phyloP scores from a whole-genome alignment of 148 eudicot species.

The Rhododendron henanense region DNA sequence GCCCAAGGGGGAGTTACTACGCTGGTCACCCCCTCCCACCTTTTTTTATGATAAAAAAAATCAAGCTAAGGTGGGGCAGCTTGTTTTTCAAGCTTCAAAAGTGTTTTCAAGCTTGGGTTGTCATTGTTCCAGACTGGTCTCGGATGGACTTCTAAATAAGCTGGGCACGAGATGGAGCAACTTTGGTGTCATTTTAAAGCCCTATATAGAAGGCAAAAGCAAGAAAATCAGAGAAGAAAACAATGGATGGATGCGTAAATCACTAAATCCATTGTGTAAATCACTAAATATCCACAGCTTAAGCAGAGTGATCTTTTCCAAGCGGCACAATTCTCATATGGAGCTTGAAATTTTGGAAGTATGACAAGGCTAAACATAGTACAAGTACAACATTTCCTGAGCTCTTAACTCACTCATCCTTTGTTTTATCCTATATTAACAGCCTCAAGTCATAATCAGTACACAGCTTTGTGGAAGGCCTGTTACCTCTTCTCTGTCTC shows the following conservation, averaged over 20 bases:
- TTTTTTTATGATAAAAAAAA: not conserved
- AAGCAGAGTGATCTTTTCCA: not conserved
- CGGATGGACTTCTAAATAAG: not conserved
- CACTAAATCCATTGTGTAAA: not conserved
- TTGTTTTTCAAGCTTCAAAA: not conserved
- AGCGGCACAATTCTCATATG: not conserved
- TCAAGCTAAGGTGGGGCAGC: not conserved
- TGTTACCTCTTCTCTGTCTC: slow-evolving; percentile 5
- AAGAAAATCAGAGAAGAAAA: not conserved
- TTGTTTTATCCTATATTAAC: slow-evolving; percentile 3
- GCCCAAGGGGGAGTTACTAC: no score
- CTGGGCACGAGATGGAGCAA: not conserved
- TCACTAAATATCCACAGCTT: not conserved
- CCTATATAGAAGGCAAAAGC: not conserved
- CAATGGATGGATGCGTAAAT: not conserved
- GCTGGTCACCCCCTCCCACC: no score
- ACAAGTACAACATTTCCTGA: not conserved
- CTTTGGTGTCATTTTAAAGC: not conserved
- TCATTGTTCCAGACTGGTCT: not conserved
- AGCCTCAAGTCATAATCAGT: not conserved
- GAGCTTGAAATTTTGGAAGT: not conserved
- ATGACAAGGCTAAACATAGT: not conserved
- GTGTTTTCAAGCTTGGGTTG: not conserved
- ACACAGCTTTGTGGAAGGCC: not conserved
- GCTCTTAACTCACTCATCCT: slow-evolving; percentile 2